Base-by-base conservation (phyloP, 345 rosid genomes). In the Salix udensis region DNA sequence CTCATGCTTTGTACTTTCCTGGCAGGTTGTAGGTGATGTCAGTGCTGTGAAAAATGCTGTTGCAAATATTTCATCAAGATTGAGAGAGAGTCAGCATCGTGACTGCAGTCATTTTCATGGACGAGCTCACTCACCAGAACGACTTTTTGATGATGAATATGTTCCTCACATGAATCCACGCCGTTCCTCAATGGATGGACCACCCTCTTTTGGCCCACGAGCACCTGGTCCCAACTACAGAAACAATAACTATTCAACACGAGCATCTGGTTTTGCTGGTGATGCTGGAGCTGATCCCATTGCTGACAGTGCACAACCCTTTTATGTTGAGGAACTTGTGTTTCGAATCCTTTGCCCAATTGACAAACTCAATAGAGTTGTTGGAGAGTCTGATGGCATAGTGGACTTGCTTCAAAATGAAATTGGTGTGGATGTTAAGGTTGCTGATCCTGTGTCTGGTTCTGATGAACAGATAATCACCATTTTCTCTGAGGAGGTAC, bases 71-170 rank as follows among this genome's bases (percentile, higher is more conserved):
- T 91, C 98, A 62, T 88, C 92, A 3, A 97, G 97, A 74, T 81
- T 96, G 84, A 86, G 94, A 84, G 99, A 93, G 91, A 94, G 99
- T 81, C 99, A 96, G 70, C 98, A 93, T 85, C 95, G 98, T 75
- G 97, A 94, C 73, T 93, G 95, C 72, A 86, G 86, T 88, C 82
- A 92, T 83, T 86, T 93, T 74, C 96, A 87, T 75, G 97, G 97
- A 71, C 84, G 96, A 78, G 6, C 76, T 53, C 95, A 90, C 69
- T 92, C 96, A 65, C 97, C 97, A 1, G 98, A 95, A 53, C 85
- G 87, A 15, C 72, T 82, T 74, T 88, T 90, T 30, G 94, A 90
- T 76, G 99, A 96, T 44, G 97, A 96, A 73, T 92, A 86, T 82
- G 71, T 85, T 48, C 94, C 97, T 52, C 92, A 86, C 28, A 36